Conservation (phyloP, 305 asterid species). For the Salvia sclarea region DNA sequence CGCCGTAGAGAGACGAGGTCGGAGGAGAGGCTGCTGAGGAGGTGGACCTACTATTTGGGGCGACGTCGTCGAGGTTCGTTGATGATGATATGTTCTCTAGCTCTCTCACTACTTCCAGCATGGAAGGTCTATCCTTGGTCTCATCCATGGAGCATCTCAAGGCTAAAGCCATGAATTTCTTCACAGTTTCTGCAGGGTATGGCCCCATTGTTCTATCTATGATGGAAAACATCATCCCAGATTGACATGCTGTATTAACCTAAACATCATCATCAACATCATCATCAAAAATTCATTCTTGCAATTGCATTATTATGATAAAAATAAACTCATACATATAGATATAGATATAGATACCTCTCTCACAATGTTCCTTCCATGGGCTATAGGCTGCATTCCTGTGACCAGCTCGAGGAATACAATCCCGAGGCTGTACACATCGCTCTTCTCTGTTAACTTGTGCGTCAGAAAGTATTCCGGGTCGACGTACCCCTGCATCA, state of each 20-base stretch:
- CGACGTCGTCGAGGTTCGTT: conserved; percentile 36
- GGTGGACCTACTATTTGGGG: conserved; percentile 21
- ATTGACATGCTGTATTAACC: conserved; percentile 67
- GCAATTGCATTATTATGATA: not conserved
- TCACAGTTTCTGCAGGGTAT: conserved; percentile 60
- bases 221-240: conserved; percentile 64
- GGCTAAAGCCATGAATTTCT: conserved; percentile 66
- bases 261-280: conserved; percentile 16
- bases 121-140: conserved; percentile 67
- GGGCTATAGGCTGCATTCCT: conserved; percentile 84
- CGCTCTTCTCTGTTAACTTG: conserved; percentile 83
- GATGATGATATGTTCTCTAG: conserved; percentile 60
- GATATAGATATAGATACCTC: conserved; percentile 47
- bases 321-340: too few relatives aligned
- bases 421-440: conserved; percentile 86
- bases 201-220: conserved; percentile 80
- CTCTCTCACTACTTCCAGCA: conserved; percentile 80
- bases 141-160: conserved; percentile 71
- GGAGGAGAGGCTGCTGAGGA: conserved; percentile 42
- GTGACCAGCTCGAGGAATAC: conserved; percentile 84
- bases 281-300: not conserved
- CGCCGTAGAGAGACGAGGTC: conserved; percentile 37
- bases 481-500: conserved; percentile 88
- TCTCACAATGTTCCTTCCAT: conserved; percentile 83
- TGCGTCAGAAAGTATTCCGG: conserved; percentile 82